Conservation (phyloP, 805 yeast species). For the Metschnikowia shivogae region DNA sequence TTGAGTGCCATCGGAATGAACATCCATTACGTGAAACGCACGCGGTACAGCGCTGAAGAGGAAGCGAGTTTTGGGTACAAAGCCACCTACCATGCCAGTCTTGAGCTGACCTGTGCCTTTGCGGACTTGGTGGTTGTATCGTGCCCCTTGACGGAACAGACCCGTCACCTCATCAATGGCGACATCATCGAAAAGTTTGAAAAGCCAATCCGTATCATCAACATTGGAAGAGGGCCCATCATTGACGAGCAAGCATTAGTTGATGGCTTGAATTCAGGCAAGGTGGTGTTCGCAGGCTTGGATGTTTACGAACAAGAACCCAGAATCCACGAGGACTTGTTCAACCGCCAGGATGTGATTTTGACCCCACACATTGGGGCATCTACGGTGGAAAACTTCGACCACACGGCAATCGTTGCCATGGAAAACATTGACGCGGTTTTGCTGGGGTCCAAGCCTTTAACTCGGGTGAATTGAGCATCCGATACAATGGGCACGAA, state of each 20-base stretch:
- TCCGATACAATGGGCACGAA: no score
- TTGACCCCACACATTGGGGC: conserved; percentile 73
- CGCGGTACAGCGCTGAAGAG: conserved; percentile 32
- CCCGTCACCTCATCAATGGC: conserved; percentile 51
- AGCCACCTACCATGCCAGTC: conserved; percentile 36
- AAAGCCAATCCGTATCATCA: conserved; percentile 58
- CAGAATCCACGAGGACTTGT: conserved; percentile 43
- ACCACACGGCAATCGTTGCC: conserved; percentile 48
- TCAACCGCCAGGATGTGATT: conserved; percentile 57
- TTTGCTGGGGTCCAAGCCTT: conserved; percentile 30
- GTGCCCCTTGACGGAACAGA: conserved; percentile 60
- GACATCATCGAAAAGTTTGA: conserved; percentile 44
- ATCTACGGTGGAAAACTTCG: conserved; percentile 36
- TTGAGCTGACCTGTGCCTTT: conserved; percentile 30
- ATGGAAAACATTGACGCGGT: conserved; percentile 51
- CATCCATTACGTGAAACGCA: conserved; percentile 58
- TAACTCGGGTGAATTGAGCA: conserved; percentile 13
- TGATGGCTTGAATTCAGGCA: conserved; percentile 55
- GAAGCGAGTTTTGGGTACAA: conserved; percentile 39
- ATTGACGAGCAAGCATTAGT: conserved; percentile 65
- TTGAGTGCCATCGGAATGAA: conserved; percentile 60
- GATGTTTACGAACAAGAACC: conserved; percentile 74
- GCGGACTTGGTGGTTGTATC: conserved; percentile 64
- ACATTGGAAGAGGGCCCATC: conserved; percentile 72
- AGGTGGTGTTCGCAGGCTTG: conserved; percentile 61